Evolutionary conservation across 2,329 filamentous ascomycete genomes (phyloP).

Genomic region (Botryotinia narcissicola): DNA sequence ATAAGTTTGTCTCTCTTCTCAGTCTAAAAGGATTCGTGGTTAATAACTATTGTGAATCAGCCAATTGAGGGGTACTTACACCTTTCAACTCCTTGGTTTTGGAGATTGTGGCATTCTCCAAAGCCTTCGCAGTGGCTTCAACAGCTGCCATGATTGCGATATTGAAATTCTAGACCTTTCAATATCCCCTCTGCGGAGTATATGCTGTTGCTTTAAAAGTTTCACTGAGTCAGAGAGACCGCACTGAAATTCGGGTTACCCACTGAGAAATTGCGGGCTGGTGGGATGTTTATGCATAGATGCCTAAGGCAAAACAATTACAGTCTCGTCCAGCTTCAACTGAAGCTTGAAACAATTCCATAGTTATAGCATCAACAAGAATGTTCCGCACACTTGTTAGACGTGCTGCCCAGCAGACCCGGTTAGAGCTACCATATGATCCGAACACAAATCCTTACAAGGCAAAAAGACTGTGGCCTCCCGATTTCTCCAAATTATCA

Average conservation of each 20-base stretch:
- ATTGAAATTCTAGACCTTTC: conserved; percentile 3
- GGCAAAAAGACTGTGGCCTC: conserved; percentile 74
- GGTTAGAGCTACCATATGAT: conserved; percentile 34
- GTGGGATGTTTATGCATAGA: conserved; percentile 23
- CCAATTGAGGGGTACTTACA: conserved; percentile 41
- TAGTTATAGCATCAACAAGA: conserved; percentile 27
- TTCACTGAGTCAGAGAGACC: conserved; percentile 26
- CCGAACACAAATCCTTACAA: conserved; percentile 56
- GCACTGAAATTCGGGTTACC: conserved; percentile 18
- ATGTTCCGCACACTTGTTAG: conserved; percentile 51
- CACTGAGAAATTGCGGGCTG: conserved; percentile 17
- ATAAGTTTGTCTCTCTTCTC: conserved; percentile 84
- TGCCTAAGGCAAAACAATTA: conserved; percentile 23
- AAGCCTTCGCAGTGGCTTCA: conserved; percentile 43
- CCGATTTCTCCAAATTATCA: conserved; percentile 68
- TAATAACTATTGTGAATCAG: conserved; percentile 26
- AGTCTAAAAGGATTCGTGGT: conserved; percentile 52
- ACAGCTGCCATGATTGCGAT: conserved; percentile 45
- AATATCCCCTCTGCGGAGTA: conserved; percentile 17
- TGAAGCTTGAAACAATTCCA: neutral
- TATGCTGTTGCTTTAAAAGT: conserved; percentile 2
- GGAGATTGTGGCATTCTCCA: conserved; percentile 52
- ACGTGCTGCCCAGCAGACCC: conserved; percentile 42
- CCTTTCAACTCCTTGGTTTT: conserved; percentile 62
- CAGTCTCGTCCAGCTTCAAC: neutral